These are phyloP conservation scores for Elsinoe ampelina DNA, from an alignment of 2,329 filamentous ascomycete species.

Conservation along the genomic window DNA sequence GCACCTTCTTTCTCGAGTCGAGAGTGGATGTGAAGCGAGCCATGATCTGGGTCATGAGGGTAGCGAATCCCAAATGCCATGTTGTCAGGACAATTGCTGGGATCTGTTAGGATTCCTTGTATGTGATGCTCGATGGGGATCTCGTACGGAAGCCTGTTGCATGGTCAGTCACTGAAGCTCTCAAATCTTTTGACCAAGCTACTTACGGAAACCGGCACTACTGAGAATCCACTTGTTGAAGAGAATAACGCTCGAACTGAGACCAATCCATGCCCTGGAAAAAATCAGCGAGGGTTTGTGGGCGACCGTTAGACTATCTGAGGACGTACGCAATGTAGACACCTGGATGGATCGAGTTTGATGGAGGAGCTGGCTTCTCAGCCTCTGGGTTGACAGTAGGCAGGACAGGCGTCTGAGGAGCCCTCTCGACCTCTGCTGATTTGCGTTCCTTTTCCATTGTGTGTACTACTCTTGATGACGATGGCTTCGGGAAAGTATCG, in stretches of 20 bases:
- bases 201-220: constrained; percentile 62
- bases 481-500: constrained; percentile 22
- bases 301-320: neutral
- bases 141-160: constrained; percentile 37
- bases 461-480: constrained; percentile 21
- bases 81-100: constrained; percentile 20
- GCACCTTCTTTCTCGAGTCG: constrained; percentile 20
- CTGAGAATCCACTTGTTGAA: constrained; percentile 90
- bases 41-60: constrained; percentile 21
- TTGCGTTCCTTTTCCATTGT: constrained; percentile 72
- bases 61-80: constrained; percentile 22
- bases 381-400: constrained; percentile 70
- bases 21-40: constrained; percentile 19
- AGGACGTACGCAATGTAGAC: constrained; percentile 63
- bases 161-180: neutral
- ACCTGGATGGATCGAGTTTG: constrained; percentile 63
- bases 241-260: constrained; percentile 74
- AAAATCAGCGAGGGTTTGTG: neutral
- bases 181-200: neutral
- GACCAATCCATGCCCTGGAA: constrained; percentile 60
- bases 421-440: constrained; percentile 65
- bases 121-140: constrained; percentile 16
- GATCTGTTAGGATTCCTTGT: constrained; percentile 31
- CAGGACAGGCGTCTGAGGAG: constrained; percentile 53
- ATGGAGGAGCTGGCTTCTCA: constrained; percentile 60